phyloP scores from a whole-genome alignment of 192 early-diverging fungal species.

The Paraglomus brasilianum region DNA sequence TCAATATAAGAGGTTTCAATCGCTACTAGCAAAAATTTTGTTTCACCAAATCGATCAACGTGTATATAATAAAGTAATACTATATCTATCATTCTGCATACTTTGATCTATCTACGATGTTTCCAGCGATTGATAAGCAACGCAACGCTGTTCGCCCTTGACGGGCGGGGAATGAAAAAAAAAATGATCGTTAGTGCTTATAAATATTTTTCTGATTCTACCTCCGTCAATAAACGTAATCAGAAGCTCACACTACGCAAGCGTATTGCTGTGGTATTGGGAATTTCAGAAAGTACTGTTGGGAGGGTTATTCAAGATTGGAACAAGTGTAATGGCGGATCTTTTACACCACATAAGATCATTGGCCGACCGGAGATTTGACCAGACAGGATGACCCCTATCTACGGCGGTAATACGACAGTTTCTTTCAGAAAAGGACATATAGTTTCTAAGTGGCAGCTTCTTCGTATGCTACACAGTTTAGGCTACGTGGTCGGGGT shows the following conservation, averaged over 20 bases:
- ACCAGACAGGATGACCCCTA: not conserved
- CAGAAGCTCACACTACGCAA: conserved; percentile 6
- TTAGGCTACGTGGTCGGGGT: conserved; percentile 11
- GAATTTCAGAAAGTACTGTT: conserved; percentile 11
- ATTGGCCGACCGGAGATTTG: not conserved
- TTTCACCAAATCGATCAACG: too few species aligned
- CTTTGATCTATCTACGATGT: too few species aligned
- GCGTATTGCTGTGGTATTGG: not conserved
- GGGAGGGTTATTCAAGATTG: conserved; percentile 13
- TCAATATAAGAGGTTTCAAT: too few species aligned
- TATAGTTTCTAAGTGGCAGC: conserved; percentile 9
- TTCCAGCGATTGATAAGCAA: too few species aligned
- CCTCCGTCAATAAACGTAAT: not conserved
- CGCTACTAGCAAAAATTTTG: too few species aligned
- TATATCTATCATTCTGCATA: too few species aligned
- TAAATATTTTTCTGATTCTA: not conserved
- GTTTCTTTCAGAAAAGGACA: conserved; percentile 1
- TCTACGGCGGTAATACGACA: conserved; percentile 1
- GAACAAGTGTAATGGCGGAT: not conserved
- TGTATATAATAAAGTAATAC: too few species aligned
- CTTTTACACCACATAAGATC: not conserved
- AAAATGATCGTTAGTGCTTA: conserved; percentile 7
- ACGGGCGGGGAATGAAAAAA: too few species aligned
- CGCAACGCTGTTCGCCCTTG: too few species aligned
- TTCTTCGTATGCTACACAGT: conserved; percentile 12